Base-by-base conservation (phyloP, 208 protist genomes). In the Trypanosoma cruzi region DNA sequence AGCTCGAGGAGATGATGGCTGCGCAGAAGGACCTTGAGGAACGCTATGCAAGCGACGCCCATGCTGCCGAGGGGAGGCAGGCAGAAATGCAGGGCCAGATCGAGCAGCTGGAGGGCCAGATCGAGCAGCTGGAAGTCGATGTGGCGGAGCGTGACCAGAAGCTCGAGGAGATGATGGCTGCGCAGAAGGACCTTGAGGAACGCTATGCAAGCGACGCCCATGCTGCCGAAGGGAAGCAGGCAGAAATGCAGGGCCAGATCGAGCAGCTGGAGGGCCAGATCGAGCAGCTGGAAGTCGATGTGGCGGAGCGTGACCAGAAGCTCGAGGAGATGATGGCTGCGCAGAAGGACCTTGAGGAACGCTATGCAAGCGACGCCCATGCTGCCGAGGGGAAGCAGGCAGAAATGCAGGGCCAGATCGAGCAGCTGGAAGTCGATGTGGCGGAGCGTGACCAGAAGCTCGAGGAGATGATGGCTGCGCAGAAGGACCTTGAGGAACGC, bases 361-460 rank as follows among this genome's bases (percentile, higher is more conserved):
- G 36, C 6, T 55, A 61, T 37, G 69, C 22, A 6, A 49, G 52
- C 18, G 56, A 77, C 36, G 46, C 70, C 7, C 44, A 48, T 32
- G 58, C 75, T 72, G 37, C 54, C 49, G 37, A 63, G 14, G 64
- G 77, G 20, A 36, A 77, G 50, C 73, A 76, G 14, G 26, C 55
- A 2, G 68, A 63, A 1, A 68, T 67, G 13, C 49, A 55, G 28
- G 36, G 53, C 40, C 70, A 82, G 67, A 64, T 90, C 8, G 55
- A 79, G 61, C 14, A 57, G 28, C 24, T 44, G 67, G 48, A 50
- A 16, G 0, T 34, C 44, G 55, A 71, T 18, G 13, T 59, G 18
- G 36, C 32, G 2, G 44, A 78, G 69, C 44, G 68, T 74, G 70
- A 50, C 70, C 31, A 77, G 2, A 48, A 77, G 58, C 64, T 81